Conservation (phyloP, 2,329 filamentous ascomycete species). For the Arthroderma uncinatum region DNA sequence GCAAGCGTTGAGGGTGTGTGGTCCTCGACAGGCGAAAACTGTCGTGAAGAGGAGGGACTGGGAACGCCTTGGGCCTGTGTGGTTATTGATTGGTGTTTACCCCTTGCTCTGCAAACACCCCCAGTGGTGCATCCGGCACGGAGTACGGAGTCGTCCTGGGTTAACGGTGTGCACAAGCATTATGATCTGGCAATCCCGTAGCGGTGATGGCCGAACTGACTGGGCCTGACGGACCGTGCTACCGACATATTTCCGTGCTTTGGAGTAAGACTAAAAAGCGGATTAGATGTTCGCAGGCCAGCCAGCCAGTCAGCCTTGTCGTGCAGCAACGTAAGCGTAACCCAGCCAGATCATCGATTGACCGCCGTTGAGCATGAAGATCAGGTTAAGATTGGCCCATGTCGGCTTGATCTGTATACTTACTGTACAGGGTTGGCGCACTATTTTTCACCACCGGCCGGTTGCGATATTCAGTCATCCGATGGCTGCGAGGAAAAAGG, state of each 20-base stretch:
- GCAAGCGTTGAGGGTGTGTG: too few relatives aligned
- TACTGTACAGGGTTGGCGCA: neutral
- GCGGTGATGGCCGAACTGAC: neutral
- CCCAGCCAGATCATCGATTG: neutral
- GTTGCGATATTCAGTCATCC: neutral
- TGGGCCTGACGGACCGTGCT: neutral
- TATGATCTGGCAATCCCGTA: neutral
- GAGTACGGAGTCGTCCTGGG: neutral
- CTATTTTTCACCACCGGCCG: neutral
- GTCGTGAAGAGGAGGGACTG: too few relatives aligned
- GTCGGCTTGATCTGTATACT: neutral
- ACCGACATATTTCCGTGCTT: neutral
- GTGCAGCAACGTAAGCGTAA: neutral
- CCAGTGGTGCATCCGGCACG: neutral
- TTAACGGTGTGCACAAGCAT: neutral
- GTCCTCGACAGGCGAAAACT: neutral
- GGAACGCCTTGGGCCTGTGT: too few relatives aligned
- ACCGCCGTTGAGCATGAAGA: conserved; percentile 3
- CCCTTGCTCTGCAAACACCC: neutral
- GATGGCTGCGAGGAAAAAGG: neutral
- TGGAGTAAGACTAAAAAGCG: neutral
- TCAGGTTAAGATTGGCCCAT: neutral
- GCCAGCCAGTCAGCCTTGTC: neutral
- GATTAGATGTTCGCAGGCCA: neutral
- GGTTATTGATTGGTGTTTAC: neutral